Percentiles rank a stretch among this genome's conserved stretches.
Evolutionary conservation across 2,329 filamentous ascomycete species (phyloP).

Genomic region (Beauveria sp.): DNA sequence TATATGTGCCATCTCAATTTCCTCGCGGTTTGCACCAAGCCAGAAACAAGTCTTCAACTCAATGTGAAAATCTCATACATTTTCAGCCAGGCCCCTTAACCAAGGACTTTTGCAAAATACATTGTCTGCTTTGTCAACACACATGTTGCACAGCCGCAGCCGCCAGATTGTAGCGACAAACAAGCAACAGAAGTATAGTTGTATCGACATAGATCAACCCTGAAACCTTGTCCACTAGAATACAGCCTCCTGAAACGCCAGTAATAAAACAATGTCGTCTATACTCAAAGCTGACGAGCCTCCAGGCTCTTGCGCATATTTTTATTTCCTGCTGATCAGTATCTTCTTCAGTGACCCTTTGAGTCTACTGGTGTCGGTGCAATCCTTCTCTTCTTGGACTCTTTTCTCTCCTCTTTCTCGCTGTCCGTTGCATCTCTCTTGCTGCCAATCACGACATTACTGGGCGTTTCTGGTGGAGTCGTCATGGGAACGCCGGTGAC

Average conservation of each 20-base stretch:
- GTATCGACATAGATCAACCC: neutral
- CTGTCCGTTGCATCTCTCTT: conserved; percentile 52
- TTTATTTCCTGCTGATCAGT: neutral
- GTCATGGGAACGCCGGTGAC: conserved; percentile 63
- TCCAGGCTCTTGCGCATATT: neutral
- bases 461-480: conserved; percentile 85
- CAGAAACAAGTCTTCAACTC: neutral
- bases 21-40: neutral
- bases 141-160: neutral
- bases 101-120: neutral
- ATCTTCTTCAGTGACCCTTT: conserved; percentile 12
- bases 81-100: neutral
- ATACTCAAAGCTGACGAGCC: neutral
- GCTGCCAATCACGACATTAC: conserved; percentile 32
- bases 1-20: neutral
- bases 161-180: neutral
- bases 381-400: conserved; percentile 62
- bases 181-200: neutral
- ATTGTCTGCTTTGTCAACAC: neutral
- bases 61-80: neutral
- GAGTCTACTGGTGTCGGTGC: conserved; percentile 54
- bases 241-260: conserved; percentile 3
- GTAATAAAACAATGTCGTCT: neutral
- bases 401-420: conserved; percentile 44
- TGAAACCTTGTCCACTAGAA: neutral